Conservation (phyloP, 225 moss, liverwort and hornwort species). For the Asterella californica region DNA sequence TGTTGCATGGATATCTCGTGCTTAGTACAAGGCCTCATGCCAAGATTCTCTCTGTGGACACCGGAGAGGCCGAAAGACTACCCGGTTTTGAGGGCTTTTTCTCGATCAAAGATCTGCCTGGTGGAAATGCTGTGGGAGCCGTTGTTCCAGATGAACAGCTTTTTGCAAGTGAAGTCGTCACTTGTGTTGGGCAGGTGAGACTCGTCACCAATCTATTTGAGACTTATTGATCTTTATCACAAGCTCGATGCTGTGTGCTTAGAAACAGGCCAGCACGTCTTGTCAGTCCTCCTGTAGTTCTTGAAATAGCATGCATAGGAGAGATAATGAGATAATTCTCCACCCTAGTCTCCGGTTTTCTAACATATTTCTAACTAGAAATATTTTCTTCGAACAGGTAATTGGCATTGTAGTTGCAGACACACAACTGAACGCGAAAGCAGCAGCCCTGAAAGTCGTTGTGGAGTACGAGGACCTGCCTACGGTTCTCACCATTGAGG, state of each 20-base stretch:
- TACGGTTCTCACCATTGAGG: constrained; percentile 61
- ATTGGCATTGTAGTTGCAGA: constrained; percentile 89
- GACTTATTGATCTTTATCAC: neutral
- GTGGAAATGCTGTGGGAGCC: constrained; percentile 81
- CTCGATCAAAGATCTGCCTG: constrained; percentile 72
- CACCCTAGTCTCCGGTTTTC: neutral
- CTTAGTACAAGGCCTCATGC: constrained; percentile 85
- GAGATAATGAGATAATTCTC: neutral
- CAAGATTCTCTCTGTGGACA: constrained; percentile 67
- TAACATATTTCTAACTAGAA: neutral
- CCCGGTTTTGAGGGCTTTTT: constrained; percentile 79
- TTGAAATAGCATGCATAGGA: neutral
- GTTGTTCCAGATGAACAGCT: constrained; percentile 80
- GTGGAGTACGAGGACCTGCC: constrained; percentile 75
- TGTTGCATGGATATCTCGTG: constrained; percentile 76
- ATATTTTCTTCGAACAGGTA: constrained; percentile 25
- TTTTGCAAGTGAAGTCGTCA: constrained; percentile 64
- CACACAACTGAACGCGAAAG: constrained; percentile 78
- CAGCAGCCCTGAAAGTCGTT: constrained; percentile 73
- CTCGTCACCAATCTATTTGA: too few relatives aligned
- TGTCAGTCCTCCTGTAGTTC: too few relatives aligned
- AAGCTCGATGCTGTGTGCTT: neutral
- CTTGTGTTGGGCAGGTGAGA: constrained; percentile 80
- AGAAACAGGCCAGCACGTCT: too few relatives aligned
- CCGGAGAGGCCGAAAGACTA: constrained; percentile 56